phyloP scores from a whole-genome alignment of 2,329 filamentous ascomycete species.

The Alternaria ventricosa region DNA sequence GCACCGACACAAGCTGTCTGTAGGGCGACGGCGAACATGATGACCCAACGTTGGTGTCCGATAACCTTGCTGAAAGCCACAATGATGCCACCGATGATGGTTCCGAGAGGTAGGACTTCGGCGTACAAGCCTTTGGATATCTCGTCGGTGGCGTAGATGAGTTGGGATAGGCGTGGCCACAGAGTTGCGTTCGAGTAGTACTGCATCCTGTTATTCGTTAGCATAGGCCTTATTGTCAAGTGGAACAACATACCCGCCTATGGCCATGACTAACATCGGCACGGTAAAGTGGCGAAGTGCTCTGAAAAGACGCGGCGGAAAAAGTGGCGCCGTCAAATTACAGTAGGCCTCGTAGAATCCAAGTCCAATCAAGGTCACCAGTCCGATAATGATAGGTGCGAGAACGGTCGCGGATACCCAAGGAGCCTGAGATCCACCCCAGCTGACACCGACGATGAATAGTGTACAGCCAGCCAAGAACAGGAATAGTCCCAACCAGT shows the following conservation, averaged over 20 bases:
- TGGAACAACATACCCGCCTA: constrained; percentile 17
- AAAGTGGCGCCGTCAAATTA: constrained; percentile 31
- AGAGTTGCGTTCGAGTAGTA: constrained; percentile 41
- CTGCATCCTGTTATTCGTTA: constrained; percentile 18
- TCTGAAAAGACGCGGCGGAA: constrained; percentile 39
- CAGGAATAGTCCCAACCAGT: constrained; percentile 37
- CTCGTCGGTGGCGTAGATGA: constrained; percentile 38
- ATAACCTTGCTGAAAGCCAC: constrained; percentile 37
- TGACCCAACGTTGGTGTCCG: constrained; percentile 38
- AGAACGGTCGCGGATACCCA: constrained; percentile 35
- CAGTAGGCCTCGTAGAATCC: constrained; percentile 39
- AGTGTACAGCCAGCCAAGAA: constrained; percentile 38
- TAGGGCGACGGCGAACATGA: constrained; percentile 32
- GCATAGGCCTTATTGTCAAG: accelerated
- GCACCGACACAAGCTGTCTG: constrained; percentile 39
- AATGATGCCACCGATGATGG: constrained; percentile 37
- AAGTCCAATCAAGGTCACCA: constrained; percentile 30
- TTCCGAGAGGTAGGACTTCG: constrained; percentile 33
- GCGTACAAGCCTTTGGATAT: constrained; percentile 38
- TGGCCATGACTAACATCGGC: constrained; percentile 41
- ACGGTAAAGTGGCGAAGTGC: constrained; percentile 37
- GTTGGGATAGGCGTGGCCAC: constrained; percentile 34
- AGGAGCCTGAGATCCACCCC: constrained; percentile 34
- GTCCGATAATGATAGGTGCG: constrained; percentile 33
- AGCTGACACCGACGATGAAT: constrained; percentile 41